phyloP scores from a whole-genome alignment of 768 basidiomycete species.

The Boletus huronensis region DNA sequence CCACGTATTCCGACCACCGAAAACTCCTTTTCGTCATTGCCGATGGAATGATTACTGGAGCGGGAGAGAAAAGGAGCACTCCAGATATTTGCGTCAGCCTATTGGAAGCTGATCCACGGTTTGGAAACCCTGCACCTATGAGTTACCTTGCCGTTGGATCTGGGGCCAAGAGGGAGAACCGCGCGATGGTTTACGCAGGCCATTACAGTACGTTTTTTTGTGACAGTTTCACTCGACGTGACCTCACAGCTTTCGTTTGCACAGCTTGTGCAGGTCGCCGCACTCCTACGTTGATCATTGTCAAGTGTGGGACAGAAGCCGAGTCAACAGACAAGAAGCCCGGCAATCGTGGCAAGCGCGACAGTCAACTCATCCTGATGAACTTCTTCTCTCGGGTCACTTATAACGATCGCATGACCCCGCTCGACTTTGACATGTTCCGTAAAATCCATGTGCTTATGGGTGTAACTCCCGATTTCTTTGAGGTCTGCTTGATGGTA shows the following conservation, averaged over 20 bases:
- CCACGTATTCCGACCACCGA: slow-evolving; percentile 86
- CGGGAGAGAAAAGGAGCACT: slow-evolving; percentile 92
- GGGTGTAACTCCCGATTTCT: slow-evolving; percentile 99
- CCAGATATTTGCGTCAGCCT: slow-evolving; percentile 94
- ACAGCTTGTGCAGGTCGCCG: slow-evolving; percentile 79
- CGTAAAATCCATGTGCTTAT: slow-evolving; percentile 93
- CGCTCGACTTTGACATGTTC: slow-evolving; percentile 97
- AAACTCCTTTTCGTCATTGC: slow-evolving; percentile 94
- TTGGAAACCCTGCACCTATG: slow-evolving; percentile 96
- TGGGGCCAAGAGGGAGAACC: slow-evolving; percentile 85
- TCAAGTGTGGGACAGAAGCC: slow-evolving; percentile 91
- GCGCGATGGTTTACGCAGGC: slow-evolving; percentile 99
- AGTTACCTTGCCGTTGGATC: slow-evolving; percentile 87
- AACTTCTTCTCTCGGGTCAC: slow-evolving; percentile 99
- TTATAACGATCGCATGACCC: slow-evolving; percentile 98
- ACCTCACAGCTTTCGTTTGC: slow-evolving; percentile 3
- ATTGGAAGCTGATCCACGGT: slow-evolving; percentile 89
- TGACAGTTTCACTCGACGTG: neutral
- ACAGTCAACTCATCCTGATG: slow-evolving; percentile 98
- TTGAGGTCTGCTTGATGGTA: slow-evolving; percentile 97
- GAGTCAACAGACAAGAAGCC: slow-evolving; percentile 91
- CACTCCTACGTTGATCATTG: slow-evolving; percentile 90
- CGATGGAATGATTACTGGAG: slow-evolving; percentile 98
- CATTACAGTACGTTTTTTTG: slow-evolving; percentile 78
- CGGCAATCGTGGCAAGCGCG: slow-evolving; percentile 97